A percentile compares a stretch with the other conserved stretches of the same genome.
Conservation (phyloP, 176 grass and related monocot genomes). For the Poa annua region DNA sequence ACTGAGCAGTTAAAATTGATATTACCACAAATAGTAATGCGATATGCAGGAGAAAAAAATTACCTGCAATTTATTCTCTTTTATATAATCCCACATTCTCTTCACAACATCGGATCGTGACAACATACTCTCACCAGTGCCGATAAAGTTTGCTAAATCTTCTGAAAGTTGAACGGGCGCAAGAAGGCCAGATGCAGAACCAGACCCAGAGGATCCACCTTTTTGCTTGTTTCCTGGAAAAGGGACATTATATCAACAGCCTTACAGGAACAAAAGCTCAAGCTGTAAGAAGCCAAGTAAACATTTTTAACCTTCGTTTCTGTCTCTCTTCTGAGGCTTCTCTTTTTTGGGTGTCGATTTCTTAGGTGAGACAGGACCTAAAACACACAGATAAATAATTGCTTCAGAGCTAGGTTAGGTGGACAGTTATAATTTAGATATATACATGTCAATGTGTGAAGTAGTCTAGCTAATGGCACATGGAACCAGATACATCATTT, state of each 20-base stretch:
- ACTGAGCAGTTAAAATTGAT: slow-evolving; percentile 20
- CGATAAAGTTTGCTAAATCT: slow-evolving; percentile 85
- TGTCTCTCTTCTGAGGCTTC: slow-evolving; percentile 88
- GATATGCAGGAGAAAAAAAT: slow-evolving; percentile 28
- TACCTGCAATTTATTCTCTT: slow-evolving; percentile 95
- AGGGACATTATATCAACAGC: slow-evolving; percentile 42
- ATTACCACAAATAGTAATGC: slow-evolving; percentile 23
- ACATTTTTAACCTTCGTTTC: slow-evolving; percentile 72
- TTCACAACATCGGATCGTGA: slow-evolving; percentile 89
- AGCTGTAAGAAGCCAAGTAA: slow-evolving; percentile 23
- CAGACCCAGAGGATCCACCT: slow-evolving; percentile 66
- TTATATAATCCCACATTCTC: slow-evolving; percentile 93
- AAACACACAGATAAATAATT: slow-evolving; percentile 42
- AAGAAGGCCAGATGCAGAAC: slow-evolving; percentile 67
- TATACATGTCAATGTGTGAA: slow-evolving; percentile 7
- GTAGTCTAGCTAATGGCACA: slow-evolving; percentile 25
- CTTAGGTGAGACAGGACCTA: slow-evolving; percentile 54
- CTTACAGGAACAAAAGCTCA: slow-evolving; percentile 35
- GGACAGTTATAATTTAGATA: background rate
- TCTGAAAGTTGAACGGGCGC: slow-evolving; percentile 82
- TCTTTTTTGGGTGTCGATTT: slow-evolving; percentile 81
- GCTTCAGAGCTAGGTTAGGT: slow-evolving; percentile 17
- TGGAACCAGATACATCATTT: slow-evolving; percentile 25
- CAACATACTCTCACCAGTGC: slow-evolving; percentile 86
- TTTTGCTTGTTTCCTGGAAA: slow-evolving; percentile 70